phyloP scores from a whole-genome alignment of 352 stramenopile genomes.

The Globisporangium cylindrosporum region DNA sequence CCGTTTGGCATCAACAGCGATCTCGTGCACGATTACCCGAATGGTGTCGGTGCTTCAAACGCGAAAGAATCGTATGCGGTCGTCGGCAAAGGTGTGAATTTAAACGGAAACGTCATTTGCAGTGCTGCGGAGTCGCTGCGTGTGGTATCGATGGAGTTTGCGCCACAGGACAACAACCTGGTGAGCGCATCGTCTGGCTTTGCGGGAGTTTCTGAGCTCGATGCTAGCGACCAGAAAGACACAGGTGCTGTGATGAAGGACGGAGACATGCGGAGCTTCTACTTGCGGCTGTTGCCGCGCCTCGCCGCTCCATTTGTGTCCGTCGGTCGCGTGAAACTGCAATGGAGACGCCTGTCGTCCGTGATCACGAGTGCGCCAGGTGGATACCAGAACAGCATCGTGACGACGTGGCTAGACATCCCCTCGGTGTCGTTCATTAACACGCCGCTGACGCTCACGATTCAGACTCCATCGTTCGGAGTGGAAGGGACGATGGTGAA shows the following conservation, averaged over 20 bases:
- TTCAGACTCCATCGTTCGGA: constrained; percentile 72
- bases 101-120: constrained; percentile 55
- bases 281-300: constrained; percentile 49
- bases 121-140: constrained; percentile 47
- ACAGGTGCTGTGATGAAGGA: constrained; percentile 38
- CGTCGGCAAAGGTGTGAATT: constrained; percentile 61
- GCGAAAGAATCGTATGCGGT: constrained; percentile 50
- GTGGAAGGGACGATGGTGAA: constrained; percentile 55
- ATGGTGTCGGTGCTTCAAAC: constrained; percentile 28
- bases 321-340: constrained; percentile 53
- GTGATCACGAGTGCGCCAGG: constrained; percentile 31
- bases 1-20: constrained; percentile 53
- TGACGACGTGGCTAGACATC: constrained; percentile 65
- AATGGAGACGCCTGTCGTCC: constrained; percentile 62
- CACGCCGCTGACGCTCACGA: constrained; percentile 55
- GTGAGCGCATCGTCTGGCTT: constrained; percentile 47
- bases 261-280: constrained; percentile 64
- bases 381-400: constrained; percentile 41
- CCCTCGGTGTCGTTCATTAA: constrained; percentile 69
- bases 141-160: constrained; percentile 56
- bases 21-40: constrained; percentile 69
- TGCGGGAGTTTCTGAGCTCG: constrained; percentile 9
- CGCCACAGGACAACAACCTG: constrained; percentile 33
- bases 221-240: constrained; percentile 9
- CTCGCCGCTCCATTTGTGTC: constrained; percentile 40